A percentile compares a stretch with the other conserved stretches of the same genome.
Evolutionary conservation across 495 filamentous ascomycete genomes (phyloP).

Genomic region (Hapsidospora chrysogenum): DNA sequence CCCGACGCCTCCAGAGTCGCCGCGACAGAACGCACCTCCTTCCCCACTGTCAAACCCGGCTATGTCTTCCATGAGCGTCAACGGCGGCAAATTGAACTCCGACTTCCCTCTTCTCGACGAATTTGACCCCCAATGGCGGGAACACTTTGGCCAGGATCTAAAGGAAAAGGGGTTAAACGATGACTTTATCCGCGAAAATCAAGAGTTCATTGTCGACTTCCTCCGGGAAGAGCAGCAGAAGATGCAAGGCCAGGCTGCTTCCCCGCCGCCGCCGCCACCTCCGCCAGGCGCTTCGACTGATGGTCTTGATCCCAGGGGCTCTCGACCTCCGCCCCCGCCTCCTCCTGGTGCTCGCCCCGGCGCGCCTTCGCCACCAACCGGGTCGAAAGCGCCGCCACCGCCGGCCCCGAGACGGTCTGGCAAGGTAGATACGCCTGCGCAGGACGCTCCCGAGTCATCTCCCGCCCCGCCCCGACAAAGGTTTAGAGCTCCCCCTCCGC

Average conservation of each 20-base stretch:
- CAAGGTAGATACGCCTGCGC: constrained; percentile 11
- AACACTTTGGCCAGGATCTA: constrained; percentile 65
- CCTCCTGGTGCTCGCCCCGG: constrained; percentile 23
- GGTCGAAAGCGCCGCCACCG: constrained; percentile 64
- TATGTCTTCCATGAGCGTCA: constrained; percentile 21
- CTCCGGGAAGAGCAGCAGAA: constrained; percentile 63
- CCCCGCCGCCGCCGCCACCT: constrained; percentile 39
- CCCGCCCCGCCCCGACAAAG: constrained; percentile 36
- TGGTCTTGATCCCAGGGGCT: constrained; percentile 1
- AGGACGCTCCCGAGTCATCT: constrained; percentile 21
- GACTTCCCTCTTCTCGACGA: constrained; percentile 58
- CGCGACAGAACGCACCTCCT: constrained; percentile 27
- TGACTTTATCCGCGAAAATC: constrained; percentile 80
- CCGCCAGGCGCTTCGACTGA: constrained; percentile 17
- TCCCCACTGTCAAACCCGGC: constrained; percentile 34
- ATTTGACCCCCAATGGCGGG: constrained; percentile 68
- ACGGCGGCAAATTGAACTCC: constrained; percentile 16
- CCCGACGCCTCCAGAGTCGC: constrained; percentile 37
- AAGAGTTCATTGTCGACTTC: constrained; percentile 88
- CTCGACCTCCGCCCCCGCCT: constrained; percentile 41
- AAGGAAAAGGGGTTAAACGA: constrained; percentile 77
- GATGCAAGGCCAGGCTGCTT: constrained; percentile 22
- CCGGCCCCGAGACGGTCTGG: constrained; percentile 52
- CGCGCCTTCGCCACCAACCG: constrained; percentile 34
- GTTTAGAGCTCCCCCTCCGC: constrained; percentile 70